Percentiles rank a stretch among this genome's conserved stretches.
Conservation (phyloP, 495 filamentous ascomycete genomes). For the Penicillium steckii region DNA sequence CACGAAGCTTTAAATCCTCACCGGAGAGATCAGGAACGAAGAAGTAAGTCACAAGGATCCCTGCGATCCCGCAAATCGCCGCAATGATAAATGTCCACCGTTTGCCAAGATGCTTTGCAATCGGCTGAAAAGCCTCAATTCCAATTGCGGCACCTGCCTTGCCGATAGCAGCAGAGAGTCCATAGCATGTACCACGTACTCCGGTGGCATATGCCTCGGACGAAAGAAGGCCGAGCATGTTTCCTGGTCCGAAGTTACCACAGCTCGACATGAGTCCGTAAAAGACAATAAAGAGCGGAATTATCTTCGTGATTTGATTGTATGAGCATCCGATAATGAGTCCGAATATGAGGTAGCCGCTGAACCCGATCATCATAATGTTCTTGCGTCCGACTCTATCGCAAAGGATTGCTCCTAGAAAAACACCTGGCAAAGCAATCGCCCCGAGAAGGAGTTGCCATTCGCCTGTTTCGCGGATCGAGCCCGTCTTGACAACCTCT, state of each 20-base stretch:
- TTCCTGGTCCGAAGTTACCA: slow-evolving; percentile 52
- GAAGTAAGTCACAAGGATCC: slow-evolving; percentile 49
- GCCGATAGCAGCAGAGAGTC: slow-evolving; percentile 51
- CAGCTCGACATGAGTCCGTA: slow-evolving; percentile 53
- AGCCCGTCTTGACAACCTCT: slow-evolving; percentile 35
- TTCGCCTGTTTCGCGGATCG: slow-evolving; percentile 39
- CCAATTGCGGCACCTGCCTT: slow-evolving; percentile 54
- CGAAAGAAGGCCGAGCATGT: slow-evolving; percentile 50
- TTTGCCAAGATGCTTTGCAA: slow-evolving; percentile 42
- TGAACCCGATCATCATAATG: slow-evolving; percentile 56
- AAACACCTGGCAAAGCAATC: slow-evolving; percentile 47
- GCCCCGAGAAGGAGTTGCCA: slow-evolving; percentile 51
- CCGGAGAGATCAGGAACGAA: slow-evolving; percentile 49
- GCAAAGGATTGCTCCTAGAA: slow-evolving; percentile 49
- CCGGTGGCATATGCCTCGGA: slow-evolving; percentile 52
- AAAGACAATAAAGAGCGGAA: slow-evolving; percentile 53
- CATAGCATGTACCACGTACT: slow-evolving; percentile 51
- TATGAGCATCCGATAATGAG: slow-evolving; percentile 52
- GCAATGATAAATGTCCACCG: slow-evolving; percentile 54
- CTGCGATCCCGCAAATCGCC: slow-evolving; percentile 51
- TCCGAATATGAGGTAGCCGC: slow-evolving; percentile 51
- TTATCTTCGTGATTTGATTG: slow-evolving; percentile 46
- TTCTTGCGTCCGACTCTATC: slow-evolving; percentile 47
- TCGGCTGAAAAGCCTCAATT: slow-evolving; percentile 50
- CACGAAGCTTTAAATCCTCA: slow-evolving; percentile 40